Conservation (phyloP, 2,329 filamentous ascomycete genomes). For the Nigrospora osmanthi region DNA sequence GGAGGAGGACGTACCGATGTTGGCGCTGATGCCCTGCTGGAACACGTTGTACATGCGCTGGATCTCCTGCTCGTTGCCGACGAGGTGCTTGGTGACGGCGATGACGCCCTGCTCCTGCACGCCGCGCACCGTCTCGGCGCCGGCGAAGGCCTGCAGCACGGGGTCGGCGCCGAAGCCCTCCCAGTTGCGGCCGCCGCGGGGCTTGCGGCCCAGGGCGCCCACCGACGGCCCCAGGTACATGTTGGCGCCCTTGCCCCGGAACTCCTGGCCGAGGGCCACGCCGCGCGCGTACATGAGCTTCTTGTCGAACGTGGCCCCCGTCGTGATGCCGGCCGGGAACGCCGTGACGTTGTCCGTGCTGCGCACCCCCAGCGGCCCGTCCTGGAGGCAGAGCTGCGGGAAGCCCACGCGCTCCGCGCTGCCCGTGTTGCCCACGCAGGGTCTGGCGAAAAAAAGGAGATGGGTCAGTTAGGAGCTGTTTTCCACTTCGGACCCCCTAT, state of each 20-base stretch:
- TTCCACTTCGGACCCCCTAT: no score
- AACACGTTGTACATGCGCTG: constrained; percentile 48
- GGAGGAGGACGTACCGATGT: constrained; percentile 44
- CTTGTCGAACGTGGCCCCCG: constrained; percentile 69
- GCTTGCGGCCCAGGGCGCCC: constrained; percentile 64
- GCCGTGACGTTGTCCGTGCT: constrained; percentile 68
- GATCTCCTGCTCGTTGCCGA: constrained; percentile 45
- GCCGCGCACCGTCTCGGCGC: constrained; percentile 43
- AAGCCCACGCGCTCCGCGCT: constrained; percentile 64
- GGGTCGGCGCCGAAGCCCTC: constrained; percentile 68
- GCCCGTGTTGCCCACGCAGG: constrained; percentile 70
- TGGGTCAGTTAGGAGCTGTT: background rate
- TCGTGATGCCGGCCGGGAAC: constrained; percentile 73
- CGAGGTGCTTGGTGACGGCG: constrained; percentile 48
- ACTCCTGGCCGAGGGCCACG: constrained; percentile 62
- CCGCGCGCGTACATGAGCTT: constrained; percentile 60
- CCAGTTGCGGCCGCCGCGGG: constrained; percentile 67
- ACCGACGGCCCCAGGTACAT: constrained; percentile 64
- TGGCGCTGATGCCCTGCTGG: constrained; percentile 51
- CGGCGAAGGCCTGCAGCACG: constrained; percentile 48
- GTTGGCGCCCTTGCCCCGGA: constrained; percentile 65
- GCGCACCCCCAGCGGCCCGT: constrained; percentile 63
- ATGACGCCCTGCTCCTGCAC: constrained; percentile 50
- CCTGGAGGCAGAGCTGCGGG: constrained; percentile 63
- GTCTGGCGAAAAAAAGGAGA: no score